phyloP scores from a whole-genome alignment of 306 rosid species.

The Castanea sativa region DNA sequence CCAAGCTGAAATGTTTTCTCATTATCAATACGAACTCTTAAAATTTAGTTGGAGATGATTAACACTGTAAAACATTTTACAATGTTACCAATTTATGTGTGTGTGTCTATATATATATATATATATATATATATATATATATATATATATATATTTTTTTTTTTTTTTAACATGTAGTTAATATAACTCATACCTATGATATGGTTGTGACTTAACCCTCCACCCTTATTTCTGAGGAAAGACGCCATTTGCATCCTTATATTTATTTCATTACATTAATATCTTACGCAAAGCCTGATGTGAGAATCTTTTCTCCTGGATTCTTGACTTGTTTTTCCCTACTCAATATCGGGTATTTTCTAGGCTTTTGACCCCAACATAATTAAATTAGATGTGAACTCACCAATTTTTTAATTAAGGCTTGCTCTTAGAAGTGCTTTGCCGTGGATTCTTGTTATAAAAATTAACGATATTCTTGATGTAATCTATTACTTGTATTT shows the following conservation, averaged over 20 bases:
- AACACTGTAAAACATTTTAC: neutral
- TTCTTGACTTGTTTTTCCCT: no score
- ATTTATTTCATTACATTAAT: neutral
- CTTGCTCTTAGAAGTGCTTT: no score
- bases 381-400: neutral
- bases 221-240: neutral
- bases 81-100: neutral
- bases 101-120: neutral
- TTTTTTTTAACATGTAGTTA: neutral
- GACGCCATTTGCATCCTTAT: neutral
- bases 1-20: neutral
- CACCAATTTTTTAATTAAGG: neutral
- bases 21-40: neutral
- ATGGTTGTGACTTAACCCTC: no score
- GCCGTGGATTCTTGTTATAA: neutral
- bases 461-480: neutral
- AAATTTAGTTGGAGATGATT: neutral
- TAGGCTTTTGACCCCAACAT: neutral
- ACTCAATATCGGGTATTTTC: no score
- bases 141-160: no score
- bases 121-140: neutral
- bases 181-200: no score
- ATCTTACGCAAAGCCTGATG: neutral
- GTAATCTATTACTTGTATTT: constrained; percentile 18
- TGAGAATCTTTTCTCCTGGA: no score